Percentiles rank a stretch among this genome's conserved stretches.
phyloP scores from a whole-genome alignment of 768 basidiomycete genomes.

The Rhodotorula taiwanensis region DNA sequence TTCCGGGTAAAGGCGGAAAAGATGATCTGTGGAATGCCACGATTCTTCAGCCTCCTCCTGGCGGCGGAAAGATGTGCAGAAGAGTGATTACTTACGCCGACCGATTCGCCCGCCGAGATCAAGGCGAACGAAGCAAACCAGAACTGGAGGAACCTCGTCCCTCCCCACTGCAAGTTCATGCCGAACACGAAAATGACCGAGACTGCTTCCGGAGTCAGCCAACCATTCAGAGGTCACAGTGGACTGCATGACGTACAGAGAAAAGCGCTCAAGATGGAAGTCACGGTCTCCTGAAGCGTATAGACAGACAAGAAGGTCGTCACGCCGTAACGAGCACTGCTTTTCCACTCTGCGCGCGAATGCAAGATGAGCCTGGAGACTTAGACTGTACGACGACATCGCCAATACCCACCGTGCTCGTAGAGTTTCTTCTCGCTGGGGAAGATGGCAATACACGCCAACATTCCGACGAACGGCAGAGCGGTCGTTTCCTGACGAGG shows the following conservation, averaged over 20 bases:
- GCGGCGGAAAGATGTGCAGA: constrained; percentile 41
- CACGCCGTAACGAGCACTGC: constrained; percentile 47
- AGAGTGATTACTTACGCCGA: constrained; percentile 43
- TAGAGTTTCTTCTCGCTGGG: constrained; percentile 50
- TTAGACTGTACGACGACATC: not conserved
- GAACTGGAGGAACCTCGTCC: constrained; percentile 46
- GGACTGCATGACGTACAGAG: not conserved
- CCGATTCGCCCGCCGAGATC: constrained; percentile 45
- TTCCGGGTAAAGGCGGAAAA: constrained; percentile 11
- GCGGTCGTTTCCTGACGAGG: constrained; percentile 29
- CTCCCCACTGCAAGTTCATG: constrained; percentile 44
- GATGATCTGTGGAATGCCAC: constrained; percentile 38
- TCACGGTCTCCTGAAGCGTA: constrained; percentile 45
- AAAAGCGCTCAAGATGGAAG: constrained; percentile 44
- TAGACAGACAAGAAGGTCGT: constrained; percentile 47
- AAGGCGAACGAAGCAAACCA: constrained; percentile 43
- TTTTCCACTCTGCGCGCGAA: constrained; percentile 41
- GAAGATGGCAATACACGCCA: constrained; percentile 48
- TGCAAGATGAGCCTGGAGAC: no score
- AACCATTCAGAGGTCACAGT: not conserved
- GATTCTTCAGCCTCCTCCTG: constrained; percentile 41
- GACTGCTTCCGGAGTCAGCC: not conserved
- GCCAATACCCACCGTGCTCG: constrained; percentile 42
- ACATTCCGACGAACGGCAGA: constrained; percentile 37
- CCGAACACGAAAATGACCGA: constrained; percentile 44